Percentiles rank a stretch among this genome's conserved stretches.
Conservation (phyloP, 805 yeast species). For the Cyberlindnera sargentensis region DNA sequence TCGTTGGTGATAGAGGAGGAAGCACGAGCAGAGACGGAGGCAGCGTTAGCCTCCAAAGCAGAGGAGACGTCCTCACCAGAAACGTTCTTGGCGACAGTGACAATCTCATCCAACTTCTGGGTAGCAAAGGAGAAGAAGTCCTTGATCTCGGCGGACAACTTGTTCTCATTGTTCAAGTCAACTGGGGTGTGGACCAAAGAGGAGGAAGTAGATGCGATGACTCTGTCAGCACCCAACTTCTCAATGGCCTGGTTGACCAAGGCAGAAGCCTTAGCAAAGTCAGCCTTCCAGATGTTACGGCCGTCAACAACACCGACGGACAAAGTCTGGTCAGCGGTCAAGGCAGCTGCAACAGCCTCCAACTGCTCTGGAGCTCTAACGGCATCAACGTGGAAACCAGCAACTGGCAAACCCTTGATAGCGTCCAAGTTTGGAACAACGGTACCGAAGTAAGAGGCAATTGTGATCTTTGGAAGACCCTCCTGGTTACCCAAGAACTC, state of each 20-base stretch:
- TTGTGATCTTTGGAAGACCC: conserved; percentile 69
- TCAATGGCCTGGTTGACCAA: conserved; percentile 76
- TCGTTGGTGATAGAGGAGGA: conserved; percentile 88
- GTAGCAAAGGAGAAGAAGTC: conserved; percentile 99
- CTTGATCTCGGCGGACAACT: conserved; percentile 84
- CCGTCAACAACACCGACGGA: conserved; percentile 98
- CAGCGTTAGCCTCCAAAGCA: conserved; percentile 78
- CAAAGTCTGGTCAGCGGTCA: conserved; percentile 65
- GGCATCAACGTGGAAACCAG: conserved; percentile 95
- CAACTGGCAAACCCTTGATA: conserved; percentile 83
- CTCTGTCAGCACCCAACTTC: conserved; percentile 81
- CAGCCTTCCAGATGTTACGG: conserved; percentile 99
- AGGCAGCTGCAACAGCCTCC: conserved; percentile 65
- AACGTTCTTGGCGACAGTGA: conserved; percentile 78
- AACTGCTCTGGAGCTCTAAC: conserved; percentile 96
- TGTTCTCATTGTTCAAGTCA: conserved; percentile 86
- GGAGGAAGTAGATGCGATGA: conserved; percentile 89
- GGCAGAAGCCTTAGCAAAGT: conserved; percentile 80
- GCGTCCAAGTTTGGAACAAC: conserved; percentile 94
- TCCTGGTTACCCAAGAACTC: conserved; percentile 61
- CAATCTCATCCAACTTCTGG: conserved; percentile 92
- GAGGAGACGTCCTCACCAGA: conserved; percentile 75
- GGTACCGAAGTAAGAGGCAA: conserved; percentile 97
- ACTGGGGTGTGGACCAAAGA: conserved; percentile 98
- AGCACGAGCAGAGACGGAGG: conserved; percentile 77